phyloP scores from a whole-genome alignment of 2,329 filamentous ascomycete species.

The Ophiostoma tasmaniense region DNA sequence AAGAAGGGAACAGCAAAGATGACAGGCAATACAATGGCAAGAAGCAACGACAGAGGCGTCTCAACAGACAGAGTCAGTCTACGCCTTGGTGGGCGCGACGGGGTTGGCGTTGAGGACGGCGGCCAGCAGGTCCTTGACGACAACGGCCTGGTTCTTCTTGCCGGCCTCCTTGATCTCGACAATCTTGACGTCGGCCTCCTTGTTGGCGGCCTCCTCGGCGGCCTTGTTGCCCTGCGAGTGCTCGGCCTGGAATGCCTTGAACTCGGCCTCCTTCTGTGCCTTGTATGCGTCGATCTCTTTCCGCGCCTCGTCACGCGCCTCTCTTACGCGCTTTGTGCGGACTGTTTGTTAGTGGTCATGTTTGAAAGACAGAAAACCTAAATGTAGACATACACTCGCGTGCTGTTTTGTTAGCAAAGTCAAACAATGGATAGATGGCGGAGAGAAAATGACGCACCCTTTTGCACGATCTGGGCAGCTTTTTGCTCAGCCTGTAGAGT shows the following conservation, averaged over 20 bases:
- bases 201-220: conserved; percentile 69
- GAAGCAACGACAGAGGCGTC: too few relatives aligned
- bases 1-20: neutral
- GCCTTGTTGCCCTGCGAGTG: conserved; percentile 83
- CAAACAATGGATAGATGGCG: neutral
- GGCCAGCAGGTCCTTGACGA: conserved; percentile 72
- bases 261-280: conserved; percentile 83
- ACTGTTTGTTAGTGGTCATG: conserved; percentile 13
- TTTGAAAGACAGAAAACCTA: neutral
- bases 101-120: conserved; percentile 82
- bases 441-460: conserved; percentile 50
- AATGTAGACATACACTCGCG: conserved; percentile 69
- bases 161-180: conserved; percentile 74
- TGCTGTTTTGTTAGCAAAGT: conserved; percentile 40
- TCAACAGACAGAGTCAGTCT: neutral
- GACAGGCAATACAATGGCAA: neutral
- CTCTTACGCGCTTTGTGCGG: conserved; percentile 93
- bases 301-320: conserved; percentile 91
- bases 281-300: conserved; percentile 95
- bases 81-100: conserved; percentile 36
- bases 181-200: conserved; percentile 73
- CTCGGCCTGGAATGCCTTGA: conserved; percentile 86
- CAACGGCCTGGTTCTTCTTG: conserved; percentile 67
- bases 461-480: conserved; percentile 97
- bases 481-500: conserved; percentile 77